phyloP scores from a whole-genome alignment of 345 rosid genomes.

The Brassica cretica region DNA sequence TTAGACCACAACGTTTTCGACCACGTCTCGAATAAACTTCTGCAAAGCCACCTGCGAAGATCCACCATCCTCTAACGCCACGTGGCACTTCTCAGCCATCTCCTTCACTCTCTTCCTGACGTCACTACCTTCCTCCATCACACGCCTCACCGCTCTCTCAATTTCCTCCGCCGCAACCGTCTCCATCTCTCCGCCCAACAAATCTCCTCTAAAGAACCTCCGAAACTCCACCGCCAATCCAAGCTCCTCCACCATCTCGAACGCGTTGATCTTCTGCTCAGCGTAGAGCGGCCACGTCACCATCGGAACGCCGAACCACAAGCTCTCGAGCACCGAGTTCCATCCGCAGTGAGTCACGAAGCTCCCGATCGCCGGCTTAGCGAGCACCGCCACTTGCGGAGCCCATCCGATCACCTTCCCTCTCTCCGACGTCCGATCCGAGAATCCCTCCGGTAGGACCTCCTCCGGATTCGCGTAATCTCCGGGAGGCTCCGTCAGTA shows the following conservation, averaged over 20 bases:
- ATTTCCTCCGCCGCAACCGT: slow-evolving; percentile 41
- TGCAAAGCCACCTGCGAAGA: slow-evolving; percentile 39
- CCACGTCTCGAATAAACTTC: slow-evolving; percentile 42
- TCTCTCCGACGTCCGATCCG: slow-evolving; percentile 40
- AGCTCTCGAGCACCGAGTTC: slow-evolving; percentile 62
- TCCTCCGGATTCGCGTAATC: slow-evolving; percentile 28
- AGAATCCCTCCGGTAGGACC: slow-evolving; percentile 49
- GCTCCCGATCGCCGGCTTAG: slow-evolving; percentile 49
- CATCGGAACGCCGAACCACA: slow-evolving; percentile 59
- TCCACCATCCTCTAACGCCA: slow-evolving; percentile 45
- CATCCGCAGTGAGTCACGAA: slow-evolving; percentile 72
- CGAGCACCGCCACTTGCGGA: slow-evolving; percentile 51
- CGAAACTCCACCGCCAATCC: slow-evolving; percentile 50
- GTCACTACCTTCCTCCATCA: slow-evolving; percentile 46
- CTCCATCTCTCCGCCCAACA: slow-evolving; percentile 8
- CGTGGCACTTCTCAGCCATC: slow-evolving; percentile 35
- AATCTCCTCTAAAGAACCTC: slow-evolving; percentile 28
- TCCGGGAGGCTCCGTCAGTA: slow-evolving; percentile 2
- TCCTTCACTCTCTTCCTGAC: slow-evolving; percentile 38
- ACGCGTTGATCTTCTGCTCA: slow-evolving; percentile 64
- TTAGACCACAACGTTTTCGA: not conserved
- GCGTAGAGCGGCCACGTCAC: slow-evolving; percentile 55
- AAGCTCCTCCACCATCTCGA: slow-evolving; percentile 47
- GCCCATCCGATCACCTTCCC: slow-evolving; percentile 64
- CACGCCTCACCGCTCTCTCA: slow-evolving; percentile 39